Percentiles rank a stretch among this genome's conserved stretches.
These are phyloP conservation scores for Suillus paluster DNA, from an alignment of 768 basidiomycete species.

Conservation along the genomic window DNA sequence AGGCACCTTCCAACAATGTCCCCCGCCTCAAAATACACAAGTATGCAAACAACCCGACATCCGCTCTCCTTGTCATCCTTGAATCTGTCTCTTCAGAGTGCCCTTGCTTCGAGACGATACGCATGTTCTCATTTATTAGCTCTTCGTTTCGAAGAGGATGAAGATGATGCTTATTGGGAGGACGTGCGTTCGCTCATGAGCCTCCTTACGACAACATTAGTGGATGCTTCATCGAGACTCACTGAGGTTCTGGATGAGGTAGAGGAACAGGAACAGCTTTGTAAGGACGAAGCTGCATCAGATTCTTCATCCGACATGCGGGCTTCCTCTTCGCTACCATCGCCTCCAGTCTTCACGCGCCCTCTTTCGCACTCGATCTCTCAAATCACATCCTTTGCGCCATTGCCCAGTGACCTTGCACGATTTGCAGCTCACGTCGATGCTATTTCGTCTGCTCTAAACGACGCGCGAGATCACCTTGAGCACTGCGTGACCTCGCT, in stretches of 20 bases:
- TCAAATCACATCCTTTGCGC: slow-evolving; percentile 60
- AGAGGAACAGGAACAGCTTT: slow-evolving; percentile 47
- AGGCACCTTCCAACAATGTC: slow-evolving; percentile 37
- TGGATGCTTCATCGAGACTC: slow-evolving; percentile 66
- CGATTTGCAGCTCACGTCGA: slow-evolving; percentile 78
- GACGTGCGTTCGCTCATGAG: slow-evolving; percentile 78
- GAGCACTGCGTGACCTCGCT: slow-evolving; percentile 64
- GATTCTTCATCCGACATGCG: slow-evolving; percentile 17
- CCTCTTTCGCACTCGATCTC: slow-evolving; percentile 19
- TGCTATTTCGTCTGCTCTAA: slow-evolving; percentile 66
- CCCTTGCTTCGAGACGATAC: slow-evolving; percentile 74
- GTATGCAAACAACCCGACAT: slow-evolving; percentile 61
- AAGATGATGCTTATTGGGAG: slow-evolving; percentile 84
- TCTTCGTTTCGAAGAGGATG: slow-evolving; percentile 73
- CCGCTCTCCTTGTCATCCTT: slow-evolving; percentile 70
- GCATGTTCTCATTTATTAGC: slow-evolving; percentile 82
- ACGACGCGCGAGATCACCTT: slow-evolving; percentile 72
- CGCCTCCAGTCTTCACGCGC: slow-evolving; percentile 21
- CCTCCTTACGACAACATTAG: slow-evolving; percentile 67
- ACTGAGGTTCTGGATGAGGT: slow-evolving; percentile 64
- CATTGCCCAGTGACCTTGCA: slow-evolving; percentile 68
- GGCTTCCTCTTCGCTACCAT: slow-evolving; percentile 21
- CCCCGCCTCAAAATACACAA: slow-evolving; percentile 65
- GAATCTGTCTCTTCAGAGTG: slow-evolving; percentile 62
- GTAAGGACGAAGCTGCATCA: slow-evolving; percentile 53